Conservation (phyloP, 208 protist species). For the Porcisia hertigi region DNA sequence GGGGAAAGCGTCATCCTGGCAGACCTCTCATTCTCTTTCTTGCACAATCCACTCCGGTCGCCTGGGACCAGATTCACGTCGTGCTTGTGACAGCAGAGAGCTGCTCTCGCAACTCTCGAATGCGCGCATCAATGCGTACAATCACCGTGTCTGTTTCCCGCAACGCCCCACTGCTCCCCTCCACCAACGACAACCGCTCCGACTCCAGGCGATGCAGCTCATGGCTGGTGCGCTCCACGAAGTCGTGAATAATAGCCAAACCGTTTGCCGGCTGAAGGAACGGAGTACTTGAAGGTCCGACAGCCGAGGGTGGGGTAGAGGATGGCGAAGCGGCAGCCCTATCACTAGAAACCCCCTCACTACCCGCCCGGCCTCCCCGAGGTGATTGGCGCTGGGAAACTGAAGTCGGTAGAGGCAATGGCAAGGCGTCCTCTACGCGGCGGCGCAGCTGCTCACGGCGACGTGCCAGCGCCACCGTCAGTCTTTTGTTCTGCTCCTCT, state of each 20-base stretch:
- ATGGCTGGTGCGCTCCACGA: constrained; percentile 7
- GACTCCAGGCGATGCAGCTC: constrained; percentile 59
- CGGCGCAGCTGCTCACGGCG: constrained; percentile 65
- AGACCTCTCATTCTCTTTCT: not conserved
- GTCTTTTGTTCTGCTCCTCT: constrained; percentile 61
- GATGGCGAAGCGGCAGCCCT: not conserved
- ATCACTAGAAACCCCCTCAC: not conserved
- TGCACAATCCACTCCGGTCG: not conserved
- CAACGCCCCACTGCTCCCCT: constrained; percentile 66
- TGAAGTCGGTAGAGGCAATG: not conserved
- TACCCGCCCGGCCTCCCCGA: not conserved
- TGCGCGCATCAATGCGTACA: constrained; percentile 48
- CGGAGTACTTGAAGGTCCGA: not conserved
- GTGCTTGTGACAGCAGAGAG: constrained; percentile 16
- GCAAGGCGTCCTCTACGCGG: constrained; percentile 6
- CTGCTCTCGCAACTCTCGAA: constrained; percentile 43
- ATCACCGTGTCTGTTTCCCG: constrained; percentile 57
- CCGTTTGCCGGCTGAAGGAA: not conserved
- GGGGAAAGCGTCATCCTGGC: not conserved
- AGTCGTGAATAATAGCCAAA: not conserved
- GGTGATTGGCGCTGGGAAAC: constrained; percentile 3
- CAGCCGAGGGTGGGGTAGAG: not conserved
- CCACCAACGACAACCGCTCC: constrained; percentile 56
- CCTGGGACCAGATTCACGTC: not conserved
- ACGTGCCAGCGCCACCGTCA: constrained; percentile 51